A percentile compares a stretch with the other conserved stretches of the same genome.
phyloP scores from a whole-genome alignment of 768 basidiomycete species.

The Crepidotus variabilis region DNA sequence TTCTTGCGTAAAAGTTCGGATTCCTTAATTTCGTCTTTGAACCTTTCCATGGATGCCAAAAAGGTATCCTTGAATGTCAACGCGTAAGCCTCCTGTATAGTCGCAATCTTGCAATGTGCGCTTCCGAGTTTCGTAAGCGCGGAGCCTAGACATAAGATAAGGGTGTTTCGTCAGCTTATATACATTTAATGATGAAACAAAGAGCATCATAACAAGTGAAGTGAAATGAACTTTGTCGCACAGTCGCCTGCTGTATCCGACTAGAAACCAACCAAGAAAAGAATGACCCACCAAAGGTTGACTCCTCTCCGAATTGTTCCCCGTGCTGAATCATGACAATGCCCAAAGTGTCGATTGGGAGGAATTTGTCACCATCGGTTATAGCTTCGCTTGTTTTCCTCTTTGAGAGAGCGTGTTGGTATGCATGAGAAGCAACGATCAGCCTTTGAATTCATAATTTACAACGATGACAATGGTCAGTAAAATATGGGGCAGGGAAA shows the following conservation, averaged over 20 bases:
- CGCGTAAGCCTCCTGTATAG: conserved; percentile 79
- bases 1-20: conserved; percentile 82
- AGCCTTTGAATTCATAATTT: conserved; percentile 41
- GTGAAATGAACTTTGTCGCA: background rate
- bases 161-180: background rate
- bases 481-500: background rate
- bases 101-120: conserved; percentile 82
- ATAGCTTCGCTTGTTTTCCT: conserved; percentile 65
- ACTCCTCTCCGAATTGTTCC: conserved; percentile 76
- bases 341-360: conserved; percentile 76
- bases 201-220: background rate
- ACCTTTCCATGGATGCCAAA: conserved; percentile 58
- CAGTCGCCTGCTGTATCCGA: background rate
- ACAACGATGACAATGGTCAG: background rate
- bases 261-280: background rate
- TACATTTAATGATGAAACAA: background rate
- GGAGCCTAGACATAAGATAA: conserved; percentile 42
- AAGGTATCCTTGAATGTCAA: conserved; percentile 72
- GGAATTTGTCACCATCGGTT: conserved; percentile 64
- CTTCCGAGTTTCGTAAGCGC: conserved; percentile 73
- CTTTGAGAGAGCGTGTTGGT: conserved; percentile 69
- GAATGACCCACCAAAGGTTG: conserved; percentile 53
- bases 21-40: conserved; percentile 76
- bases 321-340: conserved; percentile 86
- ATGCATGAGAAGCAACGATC: conserved; percentile 66